A percentile compares a stretch with the other conserved stretches of the same genome.
phyloP scores from a whole-genome alignment of 345 rosid species.

The Rhodamnia rubescens region DNA sequence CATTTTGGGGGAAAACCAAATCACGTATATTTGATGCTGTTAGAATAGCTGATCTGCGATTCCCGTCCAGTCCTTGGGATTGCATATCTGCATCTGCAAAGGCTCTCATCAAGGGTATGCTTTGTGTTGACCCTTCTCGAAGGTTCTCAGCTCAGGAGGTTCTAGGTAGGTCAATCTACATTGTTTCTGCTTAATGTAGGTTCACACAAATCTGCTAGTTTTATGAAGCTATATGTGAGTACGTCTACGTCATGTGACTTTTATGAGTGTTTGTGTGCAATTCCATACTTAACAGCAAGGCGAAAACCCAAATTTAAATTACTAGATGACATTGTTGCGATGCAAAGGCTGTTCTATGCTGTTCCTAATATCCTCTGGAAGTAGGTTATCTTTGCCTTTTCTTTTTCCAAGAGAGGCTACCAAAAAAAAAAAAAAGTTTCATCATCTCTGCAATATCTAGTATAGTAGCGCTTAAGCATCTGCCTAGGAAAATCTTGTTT shows the following conservation, averaged over 20 bases:
- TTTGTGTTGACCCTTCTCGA: conserved; percentile 32
- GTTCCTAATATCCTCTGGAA: background rate
- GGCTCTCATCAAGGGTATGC: conserved; percentile 47
- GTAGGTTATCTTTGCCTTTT: background rate
- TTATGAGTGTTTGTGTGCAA: background rate
- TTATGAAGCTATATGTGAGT: background rate
- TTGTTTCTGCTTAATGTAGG: background rate
- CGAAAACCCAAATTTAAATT: background rate
- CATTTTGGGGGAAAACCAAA: conserved; percentile 69
- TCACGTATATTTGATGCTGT: conserved; percentile 57
- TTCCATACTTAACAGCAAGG: background rate
- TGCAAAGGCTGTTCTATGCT: background rate
- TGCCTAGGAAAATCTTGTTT: background rate
- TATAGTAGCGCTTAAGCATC: background rate
- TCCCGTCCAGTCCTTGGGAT: conserved; percentile 52
- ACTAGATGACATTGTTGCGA: background rate
- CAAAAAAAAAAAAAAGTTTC: background rate
- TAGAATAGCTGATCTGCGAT: conserved; percentile 47
- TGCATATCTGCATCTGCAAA: conserved; percentile 39
- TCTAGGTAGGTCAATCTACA: conserved; percentile 31
- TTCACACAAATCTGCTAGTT: background rate
- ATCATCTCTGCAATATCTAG: background rate
- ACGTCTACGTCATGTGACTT: background rate
- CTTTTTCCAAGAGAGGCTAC: background rate
- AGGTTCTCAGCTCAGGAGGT: conserved; percentile 46